Percentiles rank a stretch among this genome's conserved stretches.
Conservation (phyloP, 371 early-diverging fungal species). For the Capillidium rhysosporum region DNA sequence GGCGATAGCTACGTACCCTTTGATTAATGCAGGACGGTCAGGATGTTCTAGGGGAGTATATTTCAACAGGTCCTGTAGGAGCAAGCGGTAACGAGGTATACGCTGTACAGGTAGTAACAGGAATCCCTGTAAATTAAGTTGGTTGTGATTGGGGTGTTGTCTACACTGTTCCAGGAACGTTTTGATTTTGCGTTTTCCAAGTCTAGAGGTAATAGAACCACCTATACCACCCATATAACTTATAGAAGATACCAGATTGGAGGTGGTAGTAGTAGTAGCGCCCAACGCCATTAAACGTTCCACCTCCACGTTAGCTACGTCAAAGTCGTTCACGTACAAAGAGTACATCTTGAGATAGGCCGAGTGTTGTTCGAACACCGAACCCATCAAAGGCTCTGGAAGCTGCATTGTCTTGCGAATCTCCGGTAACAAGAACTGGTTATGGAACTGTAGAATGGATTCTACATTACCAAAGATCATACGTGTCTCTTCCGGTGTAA, state of each 20-base stretch:
- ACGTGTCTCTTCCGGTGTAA: constrained; percentile 20
- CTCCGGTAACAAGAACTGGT: constrained; percentile 33
- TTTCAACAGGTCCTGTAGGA: constrained; percentile 38
- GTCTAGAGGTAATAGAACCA: constrained; percentile 5
- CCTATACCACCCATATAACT: constrained; percentile 9
- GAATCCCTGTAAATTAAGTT: constrained; percentile 44
- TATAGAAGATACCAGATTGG: no score
- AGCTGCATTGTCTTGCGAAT: constrained; percentile 17
- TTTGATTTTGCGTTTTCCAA: constrained; percentile 15
- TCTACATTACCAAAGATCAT: constrained; percentile 45
- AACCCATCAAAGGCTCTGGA: constrained; percentile 13
- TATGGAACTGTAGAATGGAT: constrained; percentile 41
- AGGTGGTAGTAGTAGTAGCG: constrained; percentile 6
- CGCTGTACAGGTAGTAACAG: constrained; percentile 65
- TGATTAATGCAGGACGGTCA: constrained; percentile 28
- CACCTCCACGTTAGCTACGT: constrained; percentile 28
- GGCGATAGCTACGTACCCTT: constrained; percentile 34
- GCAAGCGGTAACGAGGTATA: constrained; percentile 52
- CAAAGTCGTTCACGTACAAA: constrained; percentile 53
- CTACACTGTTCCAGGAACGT: constrained; percentile 13
- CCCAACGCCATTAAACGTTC: constrained; percentile 16
- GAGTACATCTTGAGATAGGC: constrained; percentile 47
- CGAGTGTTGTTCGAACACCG: constrained; percentile 18
- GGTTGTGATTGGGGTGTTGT: constrained; percentile 28
- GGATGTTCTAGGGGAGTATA: constrained; percentile 34